phyloP scores from a whole-genome alignment of 805 yeast species.

The Hanseniaspora hatyaiensis region DNA sequence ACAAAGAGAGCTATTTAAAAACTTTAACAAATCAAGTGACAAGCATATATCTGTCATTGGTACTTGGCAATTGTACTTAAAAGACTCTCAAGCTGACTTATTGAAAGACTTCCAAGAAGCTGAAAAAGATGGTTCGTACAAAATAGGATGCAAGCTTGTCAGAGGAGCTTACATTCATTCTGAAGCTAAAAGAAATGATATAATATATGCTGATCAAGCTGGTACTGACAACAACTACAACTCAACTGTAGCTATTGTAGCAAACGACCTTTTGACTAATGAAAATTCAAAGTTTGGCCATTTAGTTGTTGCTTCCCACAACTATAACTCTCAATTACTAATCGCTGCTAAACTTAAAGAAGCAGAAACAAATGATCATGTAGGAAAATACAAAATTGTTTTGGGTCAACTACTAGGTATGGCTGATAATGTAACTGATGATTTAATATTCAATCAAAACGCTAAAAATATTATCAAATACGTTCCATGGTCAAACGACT shows the following conservation, averaged over 20 bases:
- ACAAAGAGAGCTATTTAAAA: constrained; percentile 67
- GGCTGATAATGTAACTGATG: constrained; percentile 82
- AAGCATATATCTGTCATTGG: constrained; percentile 65
- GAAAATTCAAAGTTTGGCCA: constrained; percentile 51
- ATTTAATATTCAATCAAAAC: constrained; percentile 51
- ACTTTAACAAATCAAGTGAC: constrained; percentile 49
- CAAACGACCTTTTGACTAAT: constrained; percentile 43
- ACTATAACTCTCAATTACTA: constrained; percentile 59
- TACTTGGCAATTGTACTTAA: constrained; percentile 83
- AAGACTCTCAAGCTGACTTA: constrained; percentile 54
- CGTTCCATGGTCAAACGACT: constrained; percentile 92
- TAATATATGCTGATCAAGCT: constrained; percentile 63
- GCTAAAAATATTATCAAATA: constrained; percentile 76
- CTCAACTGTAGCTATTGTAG: constrained; percentile 50
- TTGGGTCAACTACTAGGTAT: constrained; percentile 88
- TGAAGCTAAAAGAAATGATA: constrained; percentile 54
- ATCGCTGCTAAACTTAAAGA: constrained; percentile 47
- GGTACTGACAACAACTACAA: constrained; percentile 75
- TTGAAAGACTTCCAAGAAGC: constrained; percentile 57
- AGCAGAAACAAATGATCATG: not conserved
- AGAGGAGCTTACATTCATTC: constrained; percentile 94
- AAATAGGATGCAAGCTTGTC: constrained; percentile 77
- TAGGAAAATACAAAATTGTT: constrained; percentile 48
- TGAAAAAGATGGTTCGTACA: constrained; percentile 40
- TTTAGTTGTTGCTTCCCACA: constrained; percentile 85